Evolutionary conservation across 805 yeast genomes (phyloP).

Genomic region (Saturnispora ahearnii): DNA sequence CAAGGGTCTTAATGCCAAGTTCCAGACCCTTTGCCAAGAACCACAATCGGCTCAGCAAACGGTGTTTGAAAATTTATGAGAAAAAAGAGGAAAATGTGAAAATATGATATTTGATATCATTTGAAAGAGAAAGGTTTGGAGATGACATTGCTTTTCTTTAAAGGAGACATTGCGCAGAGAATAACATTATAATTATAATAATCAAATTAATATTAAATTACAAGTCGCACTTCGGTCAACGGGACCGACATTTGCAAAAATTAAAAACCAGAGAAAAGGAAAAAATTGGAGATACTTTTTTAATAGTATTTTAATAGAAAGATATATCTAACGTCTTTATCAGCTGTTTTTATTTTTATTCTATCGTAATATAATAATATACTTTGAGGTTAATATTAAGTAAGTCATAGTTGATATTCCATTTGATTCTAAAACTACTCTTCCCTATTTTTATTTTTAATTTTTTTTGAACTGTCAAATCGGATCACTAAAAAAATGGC

Average conservation of each 20-base stretch:
- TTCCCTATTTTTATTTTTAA: too few species aligned
- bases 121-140: not conserved
- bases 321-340: too few species aligned
- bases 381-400: too few species aligned
- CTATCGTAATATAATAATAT: too few species aligned
- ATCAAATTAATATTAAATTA: not conserved
- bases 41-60: not conserved
- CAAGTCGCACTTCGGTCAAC: not conserved
- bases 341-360: too few species aligned
- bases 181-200: not conserved
- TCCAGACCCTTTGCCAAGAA: slow-evolving; percentile 7
- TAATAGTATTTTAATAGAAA: too few species aligned
- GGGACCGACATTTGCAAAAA: not conserved
- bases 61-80: not conserved
- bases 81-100: not conserved
- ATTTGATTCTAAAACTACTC: too few species aligned
- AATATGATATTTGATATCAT: not conserved
- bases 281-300: too few species aligned
- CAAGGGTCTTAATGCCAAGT: slow-evolving; percentile 5
- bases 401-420: too few species aligned
- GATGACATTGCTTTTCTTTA: not conserved
- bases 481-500: slow-evolving; percentile 7
- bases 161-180: not conserved
- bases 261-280: not conserved
- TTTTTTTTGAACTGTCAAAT: too few species aligned